Evolutionary conservation across 352 stramenopile genomes (phyloP), one percentile per base, ranked within the genome.

Genomic region (Thraustotheca clavata): DNA sequence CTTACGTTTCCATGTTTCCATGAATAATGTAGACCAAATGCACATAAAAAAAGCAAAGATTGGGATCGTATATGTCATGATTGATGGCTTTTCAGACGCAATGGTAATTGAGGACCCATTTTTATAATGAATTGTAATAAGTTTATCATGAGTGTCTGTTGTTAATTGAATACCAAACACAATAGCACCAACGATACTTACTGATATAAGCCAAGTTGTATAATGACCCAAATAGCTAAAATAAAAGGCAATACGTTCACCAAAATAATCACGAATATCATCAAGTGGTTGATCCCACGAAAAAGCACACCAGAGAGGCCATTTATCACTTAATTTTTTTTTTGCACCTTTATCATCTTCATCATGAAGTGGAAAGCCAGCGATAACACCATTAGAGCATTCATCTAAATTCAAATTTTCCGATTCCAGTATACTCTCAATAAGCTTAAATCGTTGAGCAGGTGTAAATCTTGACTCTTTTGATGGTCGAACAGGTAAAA

Each of bases 161-260:
- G 46, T 29, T 18, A 6, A 24, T 31, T 65, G 16, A 31, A 43
- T 24, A 36, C 96, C 87, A 16, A 92, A 91, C 31, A 96, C 88
- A 32, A 97, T 59, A 40, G 92, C 74, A 3, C 95, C 96, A 40
- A 98, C 67, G 20, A 98, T 57, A 38, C 88, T 93, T 24, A 96
- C 85, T 55, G 96, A 95, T n/a, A 98, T 69, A 29, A 99, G 76
- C 81, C 96, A 97, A 59, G 93, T 91, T 38, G 94, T 97, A 72
- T 94, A 97, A 73, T 98, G 93, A 14, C 97, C 91, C 24, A 99
- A 67, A 83, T 96, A 99, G 34, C 97, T 74, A 71, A 99, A 99
- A 76, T 99, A 99, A 60, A 99, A 96, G 22, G 89, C 89, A 59
- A 99, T 89, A 71, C 98, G 88, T 62, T 87, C 81, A 50, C 83